Conservation (phyloP, 352 stramenopile genomes). For the Globisporangium barbulae region DNA sequence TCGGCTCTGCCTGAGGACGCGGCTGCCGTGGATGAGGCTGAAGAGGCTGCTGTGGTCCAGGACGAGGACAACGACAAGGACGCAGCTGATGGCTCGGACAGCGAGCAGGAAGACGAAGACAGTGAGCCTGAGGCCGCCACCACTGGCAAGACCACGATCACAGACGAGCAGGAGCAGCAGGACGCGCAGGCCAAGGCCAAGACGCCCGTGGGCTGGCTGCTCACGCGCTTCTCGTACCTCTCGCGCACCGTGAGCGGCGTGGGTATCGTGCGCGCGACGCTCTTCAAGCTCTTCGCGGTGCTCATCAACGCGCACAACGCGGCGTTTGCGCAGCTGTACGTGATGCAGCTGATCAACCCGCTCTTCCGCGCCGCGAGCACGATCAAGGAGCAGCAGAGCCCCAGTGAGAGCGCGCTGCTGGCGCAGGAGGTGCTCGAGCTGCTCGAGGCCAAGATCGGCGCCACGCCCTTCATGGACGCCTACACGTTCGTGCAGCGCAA, state of each 20-base stretch:
- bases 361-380: constrained; percentile 68
- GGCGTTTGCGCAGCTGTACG: constrained; percentile 46
- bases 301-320: constrained; percentile 57
- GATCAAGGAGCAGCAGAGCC: constrained; percentile 46
- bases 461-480: constrained; percentile 63
- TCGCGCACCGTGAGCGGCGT: constrained; percentile 48
- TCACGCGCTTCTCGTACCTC: constrained; percentile 82
- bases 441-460: constrained; percentile 75
- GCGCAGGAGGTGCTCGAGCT: constrained; percentile 87
- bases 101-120: constrained; percentile 13
- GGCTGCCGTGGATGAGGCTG: constrained; percentile 12
- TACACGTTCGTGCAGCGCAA: constrained; percentile 87
- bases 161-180: constrained; percentile 35
- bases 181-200: constrained; percentile 48
- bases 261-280: constrained; percentile 55
- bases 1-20: constrained; percentile 19
- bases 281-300: constrained; percentile 87
- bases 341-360: constrained; percentile 84
- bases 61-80: constrained; percentile 14
- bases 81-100: constrained; percentile 5
- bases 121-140: constrained; percentile 21
- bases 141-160: constrained; percentile 19
- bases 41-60: constrained; percentile 15
- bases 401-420: constrained; percentile 50
- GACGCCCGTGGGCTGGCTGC: constrained; percentile 77